Evolutionary conservation across 805 yeast species (phyloP).

Genomic region (Starmerella scarabaei): DNA sequence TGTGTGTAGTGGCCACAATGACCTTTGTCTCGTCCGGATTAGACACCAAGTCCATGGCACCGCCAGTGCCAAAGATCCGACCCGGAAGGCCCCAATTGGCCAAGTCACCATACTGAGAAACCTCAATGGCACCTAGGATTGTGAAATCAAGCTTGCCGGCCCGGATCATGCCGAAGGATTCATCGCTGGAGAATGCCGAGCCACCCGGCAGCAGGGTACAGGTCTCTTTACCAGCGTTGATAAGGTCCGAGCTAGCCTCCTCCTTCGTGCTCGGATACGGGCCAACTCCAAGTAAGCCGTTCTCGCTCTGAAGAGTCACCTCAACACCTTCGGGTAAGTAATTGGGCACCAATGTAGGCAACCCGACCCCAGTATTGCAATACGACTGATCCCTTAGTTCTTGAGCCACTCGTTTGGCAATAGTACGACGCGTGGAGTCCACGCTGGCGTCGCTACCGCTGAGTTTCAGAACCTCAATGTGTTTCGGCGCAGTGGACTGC

Average conservation of each 20-base stretch:
- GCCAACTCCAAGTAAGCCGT: constrained; percentile 39
- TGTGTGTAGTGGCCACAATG: constrained; percentile 38
- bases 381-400: constrained; percentile 35
- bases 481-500: constrained; percentile 33
- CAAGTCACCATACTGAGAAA: constrained; percentile 36
- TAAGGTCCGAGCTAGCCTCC: constrained; percentile 37
- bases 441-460: background rate
- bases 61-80: constrained; percentile 41
- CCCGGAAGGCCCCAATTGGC: constrained; percentile 46
- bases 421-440: constrained; percentile 24
- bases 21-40: constrained; percentile 36
- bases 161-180: constrained; percentile 40
- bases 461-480: constrained; percentile 28
- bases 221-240: constrained; percentile 42
- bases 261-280: constrained; percentile 32
- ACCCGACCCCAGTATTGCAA: constrained; percentile 40
- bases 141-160: constrained; percentile 35
- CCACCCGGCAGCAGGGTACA: constrained; percentile 37
- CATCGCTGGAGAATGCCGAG: constrained; percentile 38
- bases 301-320: constrained; percentile 37
- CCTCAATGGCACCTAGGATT: constrained; percentile 40
- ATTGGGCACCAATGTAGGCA: constrained; percentile 38
- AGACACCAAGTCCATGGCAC: constrained; percentile 42
- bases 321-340: constrained; percentile 29
- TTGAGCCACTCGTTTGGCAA: constrained; percentile 35